Conservation (phyloP, 2,329 filamentous ascomycete genomes). For the Penicillium sp. region DNA sequence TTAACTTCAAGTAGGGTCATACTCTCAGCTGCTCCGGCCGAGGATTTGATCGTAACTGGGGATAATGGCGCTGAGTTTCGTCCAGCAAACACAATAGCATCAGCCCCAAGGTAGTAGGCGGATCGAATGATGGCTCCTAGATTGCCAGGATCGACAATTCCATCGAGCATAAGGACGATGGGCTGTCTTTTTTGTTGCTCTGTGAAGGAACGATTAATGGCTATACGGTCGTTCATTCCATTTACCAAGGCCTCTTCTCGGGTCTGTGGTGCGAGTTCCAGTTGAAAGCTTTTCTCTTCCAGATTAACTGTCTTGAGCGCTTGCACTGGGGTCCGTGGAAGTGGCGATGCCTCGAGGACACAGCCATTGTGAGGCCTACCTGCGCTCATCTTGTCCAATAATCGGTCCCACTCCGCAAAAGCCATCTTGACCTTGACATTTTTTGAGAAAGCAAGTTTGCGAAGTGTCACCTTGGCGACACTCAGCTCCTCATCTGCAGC, state of each 20-base stretch:
- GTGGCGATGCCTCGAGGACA: constrained; percentile 82
- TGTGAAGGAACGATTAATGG: constrained; percentile 28
- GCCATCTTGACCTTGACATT: constrained; percentile 65
- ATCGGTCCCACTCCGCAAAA: constrained; percentile 63
- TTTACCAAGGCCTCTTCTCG: constrained; percentile 77
- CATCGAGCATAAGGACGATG: constrained; percentile 50
- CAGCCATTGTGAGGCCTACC: constrained; percentile 89
- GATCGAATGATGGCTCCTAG: constrained; percentile 87
- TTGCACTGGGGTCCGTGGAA: constrained; percentile 73
- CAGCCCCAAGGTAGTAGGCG: constrained; percentile 87
- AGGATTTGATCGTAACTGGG: constrained; percentile 81
- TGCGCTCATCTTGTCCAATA: constrained; percentile 82
- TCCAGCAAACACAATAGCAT: constrained; percentile 78
- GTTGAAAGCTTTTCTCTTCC: constrained; percentile 57
- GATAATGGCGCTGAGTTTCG: constrained; percentile 75
- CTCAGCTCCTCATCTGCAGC: constrained; percentile 58
- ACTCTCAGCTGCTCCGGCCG: constrained; percentile 83
- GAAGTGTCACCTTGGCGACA: constrained; percentile 46
- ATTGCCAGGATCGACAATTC: constrained; percentile 81
- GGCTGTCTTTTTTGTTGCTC: constrained; percentile 38
- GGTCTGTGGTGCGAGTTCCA: constrained; percentile 70
- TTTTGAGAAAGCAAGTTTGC: constrained; percentile 45
- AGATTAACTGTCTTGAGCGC: constrained; percentile 59
- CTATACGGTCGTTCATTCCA: constrained; percentile 62
- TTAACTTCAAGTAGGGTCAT: constrained; percentile 73